Conservation (phyloP, 2,329 filamentous ascomycete species). For the Aspergillus viridinutans region DNA sequence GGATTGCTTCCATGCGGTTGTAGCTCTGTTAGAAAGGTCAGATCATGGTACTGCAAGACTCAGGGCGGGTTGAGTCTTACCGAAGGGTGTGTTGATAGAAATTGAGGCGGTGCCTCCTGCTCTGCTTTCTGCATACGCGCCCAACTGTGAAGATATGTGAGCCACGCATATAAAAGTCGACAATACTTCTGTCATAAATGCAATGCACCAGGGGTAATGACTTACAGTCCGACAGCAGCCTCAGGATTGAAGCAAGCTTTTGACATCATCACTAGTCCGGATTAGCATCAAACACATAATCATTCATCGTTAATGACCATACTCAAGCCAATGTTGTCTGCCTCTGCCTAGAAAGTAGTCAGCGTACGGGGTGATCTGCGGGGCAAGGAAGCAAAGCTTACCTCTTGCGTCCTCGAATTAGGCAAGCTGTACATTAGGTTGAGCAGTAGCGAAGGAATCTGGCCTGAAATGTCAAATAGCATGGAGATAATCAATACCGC, state of each 20-base stretch:
- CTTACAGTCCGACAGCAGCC: constrained; percentile 50
- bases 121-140: constrained; percentile 48
- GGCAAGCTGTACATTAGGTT: constrained; percentile 52
- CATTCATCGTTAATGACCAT: constrained; percentile 8
- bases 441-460: constrained; percentile 39
- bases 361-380: not conserved
- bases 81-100: constrained; percentile 59
- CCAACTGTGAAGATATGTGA: constrained; percentile 35
- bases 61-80: constrained; percentile 18
- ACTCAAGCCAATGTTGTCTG: constrained; percentile 58
- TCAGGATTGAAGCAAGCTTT: constrained; percentile 57
- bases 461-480: constrained; percentile 39
- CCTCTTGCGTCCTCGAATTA: constrained; percentile 55
- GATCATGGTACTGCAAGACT: not conserved
- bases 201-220: not conserved
- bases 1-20: constrained; percentile 53
- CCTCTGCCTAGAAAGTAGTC: constrained; percentile 45
- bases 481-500: constrained; percentile 24
- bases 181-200: not conserved
- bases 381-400: constrained; percentile 14
- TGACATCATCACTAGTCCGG: constrained; percentile 55
- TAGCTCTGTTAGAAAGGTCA: constrained; percentile 36
- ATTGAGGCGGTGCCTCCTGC: constrained; percentile 48
- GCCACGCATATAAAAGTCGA: not conserved
- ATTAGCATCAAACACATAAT: constrained; percentile 9